Base-by-base conservation (phyloP, 345 rosid species). In the Pistacia integerrima region DNA sequence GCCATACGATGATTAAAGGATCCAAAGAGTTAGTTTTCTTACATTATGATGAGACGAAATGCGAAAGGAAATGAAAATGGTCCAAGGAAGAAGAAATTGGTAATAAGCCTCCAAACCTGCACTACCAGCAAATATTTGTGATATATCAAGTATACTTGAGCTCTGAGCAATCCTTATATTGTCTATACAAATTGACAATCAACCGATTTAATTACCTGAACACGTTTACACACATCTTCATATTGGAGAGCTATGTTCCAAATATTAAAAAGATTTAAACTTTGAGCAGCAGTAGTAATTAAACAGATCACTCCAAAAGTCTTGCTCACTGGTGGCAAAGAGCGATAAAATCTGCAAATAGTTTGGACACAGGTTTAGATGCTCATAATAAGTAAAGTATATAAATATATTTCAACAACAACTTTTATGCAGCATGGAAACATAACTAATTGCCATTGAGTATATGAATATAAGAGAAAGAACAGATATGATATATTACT, bases 281-380 rank as follows among this genome's bases (percentile, higher is more conserved):
- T 79, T 0, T 30, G 74, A 61, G 92, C 92, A 0, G 85, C 51
- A 8, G 92, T 87, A 44, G 92, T 79, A 87, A 90, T 80, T 54
- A 88, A 81, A 83, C 92, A 90, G 7, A 81, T 79, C 68, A 90
- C 88, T 62, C 92, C 92, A 87, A 82, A 87, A 49, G 78, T 58
- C 87, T 90, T 90, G 88, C 90, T 90, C 77, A 90, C 90, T 0
- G 94, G 94, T 1, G 92, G 94, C 56, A 90, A 70, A 8, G 94
- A 90, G 11, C 57, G 75, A 70, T 88, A 90, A 71, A 80, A 90
- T 71, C 94, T 90, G 77, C n/a, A 58, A 76, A 38, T 38, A 48
- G 2, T 17, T 61, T 13, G 38, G 11, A 16, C 57, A 73, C 2
- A 49, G 41, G 1, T 5, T 28, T 28, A 4, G 36, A 41, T 48